These are phyloP conservation scores for Macroventuria anomochaeta DNA, from an alignment of 2,329 filamentous ascomycete genomes.

Conservation along the genomic window DNA sequence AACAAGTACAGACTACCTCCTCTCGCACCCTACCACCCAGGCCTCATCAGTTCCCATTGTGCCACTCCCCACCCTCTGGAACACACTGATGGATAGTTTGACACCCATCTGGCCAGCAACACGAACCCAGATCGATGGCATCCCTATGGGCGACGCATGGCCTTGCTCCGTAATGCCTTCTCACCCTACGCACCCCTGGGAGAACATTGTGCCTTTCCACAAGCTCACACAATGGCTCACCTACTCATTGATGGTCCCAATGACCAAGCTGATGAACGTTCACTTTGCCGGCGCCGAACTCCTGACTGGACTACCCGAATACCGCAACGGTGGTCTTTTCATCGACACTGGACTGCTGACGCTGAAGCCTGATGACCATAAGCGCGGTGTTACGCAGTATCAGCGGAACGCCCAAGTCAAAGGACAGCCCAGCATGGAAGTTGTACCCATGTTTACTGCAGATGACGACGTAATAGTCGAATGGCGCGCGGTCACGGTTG, in stretches of 20 bases:
- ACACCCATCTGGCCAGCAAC: constrained; percentile 87
- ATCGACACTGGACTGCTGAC: constrained; percentile 82
- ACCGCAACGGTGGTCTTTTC: constrained; percentile 88
- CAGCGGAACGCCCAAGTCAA: constrained; percentile 73
- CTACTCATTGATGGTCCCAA: constrained; percentile 91
- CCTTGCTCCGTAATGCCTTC: constrained; percentile 84
- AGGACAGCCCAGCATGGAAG: constrained; percentile 73
- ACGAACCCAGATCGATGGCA: constrained; percentile 84
- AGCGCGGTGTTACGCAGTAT: constrained; percentile 74
- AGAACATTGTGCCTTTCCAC: constrained; percentile 88
- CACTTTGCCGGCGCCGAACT: constrained; percentile 82
- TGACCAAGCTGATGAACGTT: constrained; percentile 76
- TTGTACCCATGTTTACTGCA: constrained; percentile 74
- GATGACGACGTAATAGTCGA: constrained; percentile 82
- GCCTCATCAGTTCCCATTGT: constrained; percentile 88
- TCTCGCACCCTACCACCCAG: constrained; percentile 87
- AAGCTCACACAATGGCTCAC: constrained; percentile 91
- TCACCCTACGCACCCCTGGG: constrained; percentile 73
- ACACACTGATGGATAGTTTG: constrained; percentile 85
- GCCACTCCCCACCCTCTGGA: constrained; percentile 86
- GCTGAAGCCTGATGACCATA: constrained; percentile 71
- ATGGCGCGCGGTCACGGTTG: constrained; percentile 78
- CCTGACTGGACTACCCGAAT: constrained; percentile 87
- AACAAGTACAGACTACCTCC: constrained; percentile 74
- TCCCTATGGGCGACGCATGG: constrained; percentile 93